phyloP scores from a whole-genome alignment of 2,329 filamentous ascomycete species.

The Hymenoscyphus linearis region DNA sequence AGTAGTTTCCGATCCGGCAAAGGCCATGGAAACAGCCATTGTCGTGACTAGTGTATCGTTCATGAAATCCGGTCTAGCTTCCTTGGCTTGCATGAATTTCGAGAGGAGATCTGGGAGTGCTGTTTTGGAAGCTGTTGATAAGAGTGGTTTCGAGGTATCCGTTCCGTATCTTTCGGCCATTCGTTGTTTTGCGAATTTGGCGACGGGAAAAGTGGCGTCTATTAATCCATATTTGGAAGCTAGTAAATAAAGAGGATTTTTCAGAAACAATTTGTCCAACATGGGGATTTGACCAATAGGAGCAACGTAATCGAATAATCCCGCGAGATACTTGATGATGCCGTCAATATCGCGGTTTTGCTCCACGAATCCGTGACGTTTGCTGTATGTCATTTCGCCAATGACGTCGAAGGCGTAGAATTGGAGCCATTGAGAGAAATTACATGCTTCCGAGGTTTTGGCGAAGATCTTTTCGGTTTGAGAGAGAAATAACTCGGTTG shows the following conservation, averaged over 20 bases:
- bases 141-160: conserved; percentile 9
- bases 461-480: conserved; percentile 54
- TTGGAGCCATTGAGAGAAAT: conserved; percentile 69
- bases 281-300: conserved; percentile 71
- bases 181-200: conserved; percentile 63
- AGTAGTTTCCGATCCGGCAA: conserved; percentile 75
- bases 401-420: conserved; percentile 82
- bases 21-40: conserved; percentile 66
- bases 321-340: conserved; percentile 59
- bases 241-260: conserved; percentile 68
- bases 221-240: conserved; percentile 62
- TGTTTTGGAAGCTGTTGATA: conserved; percentile 17
- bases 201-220: conserved; percentile 66
- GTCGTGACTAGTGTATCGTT: conserved; percentile 63
- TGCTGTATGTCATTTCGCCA: conserved; percentile 70
- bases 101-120: conserved; percentile 53
- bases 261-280: conserved; percentile 63
- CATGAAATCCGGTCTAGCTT: conserved; percentile 67
- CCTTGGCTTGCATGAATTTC: conserved; percentile 65
- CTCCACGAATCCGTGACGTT: conserved; percentile 70
- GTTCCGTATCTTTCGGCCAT: conserved; percentile 56
- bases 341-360: conserved; percentile 70
- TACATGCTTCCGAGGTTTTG: conserved; percentile 39
- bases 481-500: conserved; percentile 63
- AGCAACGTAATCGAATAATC: conserved; percentile 65